Percentiles rank a stretch among this genome's conserved stretches.
Conservation (phyloP, 805 yeast genomes). For the Monosporozyma servazzii region DNA sequence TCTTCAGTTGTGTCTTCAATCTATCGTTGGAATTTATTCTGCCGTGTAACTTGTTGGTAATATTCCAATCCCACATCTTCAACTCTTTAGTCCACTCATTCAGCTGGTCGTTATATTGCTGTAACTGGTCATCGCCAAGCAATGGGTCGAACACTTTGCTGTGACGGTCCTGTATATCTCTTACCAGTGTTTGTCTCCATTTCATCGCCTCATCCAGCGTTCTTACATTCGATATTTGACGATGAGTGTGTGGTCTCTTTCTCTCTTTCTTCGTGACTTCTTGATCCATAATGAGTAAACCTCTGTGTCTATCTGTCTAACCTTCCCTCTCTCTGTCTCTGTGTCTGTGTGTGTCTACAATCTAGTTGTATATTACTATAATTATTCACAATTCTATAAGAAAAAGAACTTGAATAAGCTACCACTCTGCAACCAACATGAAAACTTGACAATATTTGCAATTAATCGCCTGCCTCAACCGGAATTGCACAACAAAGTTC, state of each 20-base stretch:
- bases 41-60: conserved; percentile 57
- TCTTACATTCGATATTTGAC: conserved; percentile 39
- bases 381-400: too few species aligned
- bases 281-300: background rate
- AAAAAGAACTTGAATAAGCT: too few species aligned
- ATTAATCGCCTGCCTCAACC: too few species aligned
- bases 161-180: conserved; percentile 54
- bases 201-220: conserved; percentile 57
- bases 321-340: too few species aligned
- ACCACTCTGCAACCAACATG: too few species aligned
- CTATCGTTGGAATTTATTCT: conserved; percentile 1
- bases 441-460: too few species aligned
- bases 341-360: too few species aligned
- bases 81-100: conserved; percentile 61
- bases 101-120: conserved; percentile 67
- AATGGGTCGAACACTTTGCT: conserved; percentile 55
- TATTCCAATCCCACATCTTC: conserved; percentile 69
- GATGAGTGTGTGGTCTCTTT: background rate
- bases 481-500: too few species aligned
- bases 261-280: background rate
- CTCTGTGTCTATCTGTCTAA: too few species aligned
- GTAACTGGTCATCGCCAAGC: conserved; percentile 49
- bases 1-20: conserved; percentile 6
- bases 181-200: conserved; percentile 53
- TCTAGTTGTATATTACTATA: too few species aligned